Conservation (phyloP, 257 asterid genomes). For the Solanum appendiculatum region DNA sequence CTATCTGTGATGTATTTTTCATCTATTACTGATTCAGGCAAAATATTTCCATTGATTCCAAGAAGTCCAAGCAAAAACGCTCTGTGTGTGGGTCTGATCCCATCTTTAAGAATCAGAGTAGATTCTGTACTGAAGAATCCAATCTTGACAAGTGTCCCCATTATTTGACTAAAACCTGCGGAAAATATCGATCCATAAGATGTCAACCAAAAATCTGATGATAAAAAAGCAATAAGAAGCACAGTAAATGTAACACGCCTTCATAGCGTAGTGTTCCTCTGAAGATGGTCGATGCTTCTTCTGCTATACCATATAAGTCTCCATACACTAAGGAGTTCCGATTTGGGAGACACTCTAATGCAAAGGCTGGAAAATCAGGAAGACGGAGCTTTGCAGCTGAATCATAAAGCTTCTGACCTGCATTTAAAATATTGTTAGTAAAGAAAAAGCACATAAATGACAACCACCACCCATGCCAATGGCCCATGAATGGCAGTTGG, state of each 20-base stretch:
- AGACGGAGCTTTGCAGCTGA: slow-evolving; percentile 72
- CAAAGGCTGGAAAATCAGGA: slow-evolving; percentile 81
- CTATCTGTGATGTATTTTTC: slow-evolving; percentile 55
- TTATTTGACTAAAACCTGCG: slow-evolving; percentile 79
- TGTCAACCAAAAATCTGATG: background rate
- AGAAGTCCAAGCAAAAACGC: slow-evolving; percentile 43
- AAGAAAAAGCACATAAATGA: background rate
- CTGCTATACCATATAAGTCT: slow-evolving; percentile 66
- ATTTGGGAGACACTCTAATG: slow-evolving; percentile 94
- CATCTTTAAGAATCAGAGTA: slow-evolving; percentile 22
- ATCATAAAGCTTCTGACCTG: slow-evolving; percentile 80
- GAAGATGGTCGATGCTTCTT: slow-evolving; percentile 80
- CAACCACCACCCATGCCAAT: background rate
- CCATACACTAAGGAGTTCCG: slow-evolving; percentile 82
- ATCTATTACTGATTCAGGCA: slow-evolving; percentile 15
- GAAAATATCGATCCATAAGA: background rate
- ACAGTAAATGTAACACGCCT: slow-evolving; percentile 36
- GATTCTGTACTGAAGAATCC: slow-evolving; percentile 68
- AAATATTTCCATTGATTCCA: slow-evolving; percentile 4
- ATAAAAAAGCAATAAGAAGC: background rate
- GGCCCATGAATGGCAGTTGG: background rate
- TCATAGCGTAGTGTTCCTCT: slow-evolving; percentile 95
- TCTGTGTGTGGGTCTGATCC: slow-evolving; percentile 41
- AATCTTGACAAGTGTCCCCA: slow-evolving; percentile 74
- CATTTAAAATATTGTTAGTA: slow-evolving; percentile 5